phyloP scores from a whole-genome alignment of 1,284 basidiomycete species.

The Sporisorium sorghi region DNA sequence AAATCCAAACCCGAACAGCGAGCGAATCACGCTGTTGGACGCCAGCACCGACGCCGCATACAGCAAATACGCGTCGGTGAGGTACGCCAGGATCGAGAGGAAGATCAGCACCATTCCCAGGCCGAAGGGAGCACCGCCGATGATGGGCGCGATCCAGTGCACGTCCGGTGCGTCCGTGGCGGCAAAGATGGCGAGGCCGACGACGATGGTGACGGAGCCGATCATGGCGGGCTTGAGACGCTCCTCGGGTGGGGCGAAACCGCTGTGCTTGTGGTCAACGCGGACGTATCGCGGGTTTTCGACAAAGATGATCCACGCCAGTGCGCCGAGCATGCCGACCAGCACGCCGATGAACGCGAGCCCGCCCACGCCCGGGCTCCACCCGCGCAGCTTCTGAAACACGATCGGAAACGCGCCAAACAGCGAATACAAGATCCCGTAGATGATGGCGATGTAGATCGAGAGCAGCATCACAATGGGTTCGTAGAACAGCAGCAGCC shows the following conservation, averaged over 20 bases:
- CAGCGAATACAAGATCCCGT: conserved; percentile 68
- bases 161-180: conserved; percentile 58
- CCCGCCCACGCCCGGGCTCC: conserved; percentile 62
- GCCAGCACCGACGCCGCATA: conserved; percentile 74
- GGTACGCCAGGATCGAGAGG: conserved; percentile 71
- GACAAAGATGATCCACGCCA: conserved; percentile 57
- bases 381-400: conserved; percentile 60
- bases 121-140: conserved; percentile 48
- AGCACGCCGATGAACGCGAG: conserved; percentile 68
- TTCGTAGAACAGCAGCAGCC: conserved; percentile 74
- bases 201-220: conserved; percentile 69
- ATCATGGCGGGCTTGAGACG: conserved; percentile 61
- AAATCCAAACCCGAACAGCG: conserved; percentile 75
- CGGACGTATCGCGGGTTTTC: conserved; percentile 60
- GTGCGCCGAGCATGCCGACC: conserved; percentile 63
- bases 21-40: conserved; percentile 78
- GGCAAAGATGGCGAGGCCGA: conserved; percentile 70
- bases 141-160: conserved; percentile 67
- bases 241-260: conserved; percentile 64
- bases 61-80: conserved; percentile 73
- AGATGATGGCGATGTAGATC: conserved; percentile 82
- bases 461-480: conserved; percentile 82
- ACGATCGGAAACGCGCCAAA: conserved; percentile 69
- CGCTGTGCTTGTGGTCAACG: conserved; percentile 38
- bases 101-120: conserved; percentile 74